phyloP scores from a whole-genome alignment of 345 rosid genomes.

The Nephelium lappaceum region DNA sequence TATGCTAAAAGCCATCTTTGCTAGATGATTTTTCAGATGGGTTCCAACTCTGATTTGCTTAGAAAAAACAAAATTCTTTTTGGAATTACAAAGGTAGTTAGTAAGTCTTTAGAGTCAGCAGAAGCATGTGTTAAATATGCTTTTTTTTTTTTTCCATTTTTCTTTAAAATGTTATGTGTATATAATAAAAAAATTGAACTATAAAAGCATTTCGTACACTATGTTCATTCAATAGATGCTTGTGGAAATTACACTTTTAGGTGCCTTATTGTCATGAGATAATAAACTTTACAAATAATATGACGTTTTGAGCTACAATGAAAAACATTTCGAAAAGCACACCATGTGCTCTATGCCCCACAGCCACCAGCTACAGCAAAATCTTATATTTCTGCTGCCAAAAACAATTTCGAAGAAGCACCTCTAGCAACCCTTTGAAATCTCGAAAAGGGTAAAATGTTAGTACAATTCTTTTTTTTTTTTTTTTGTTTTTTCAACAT shows the following conservation, averaged over 20 bases:
- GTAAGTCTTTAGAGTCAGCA: no score
- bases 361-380: not conserved
- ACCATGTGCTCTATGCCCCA: not conserved
- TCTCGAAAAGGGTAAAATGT: not conserved
- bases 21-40: no score
- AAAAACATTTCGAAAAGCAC: not conserved
- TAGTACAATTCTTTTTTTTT: not conserved
- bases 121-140: no score
- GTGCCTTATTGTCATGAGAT: not conserved
- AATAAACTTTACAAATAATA: not conserved
- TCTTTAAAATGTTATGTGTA: no score
- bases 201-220: no score
- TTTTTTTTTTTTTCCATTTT: no score
- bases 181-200: no score
- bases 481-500: no score
- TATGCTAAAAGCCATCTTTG: not conserved
- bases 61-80: no score
- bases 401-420: constrained; percentile 3
- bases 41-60: no score
- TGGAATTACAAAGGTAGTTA: no score
- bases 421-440: not conserved
- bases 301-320: no score
- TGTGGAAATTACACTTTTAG: not conserved
- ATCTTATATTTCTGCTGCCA: not conserved
- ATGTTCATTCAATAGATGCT: not conserved